phyloP scores from a whole-genome alignment of 805 yeast species.

The Hanseniaspora thailandica region DNA sequence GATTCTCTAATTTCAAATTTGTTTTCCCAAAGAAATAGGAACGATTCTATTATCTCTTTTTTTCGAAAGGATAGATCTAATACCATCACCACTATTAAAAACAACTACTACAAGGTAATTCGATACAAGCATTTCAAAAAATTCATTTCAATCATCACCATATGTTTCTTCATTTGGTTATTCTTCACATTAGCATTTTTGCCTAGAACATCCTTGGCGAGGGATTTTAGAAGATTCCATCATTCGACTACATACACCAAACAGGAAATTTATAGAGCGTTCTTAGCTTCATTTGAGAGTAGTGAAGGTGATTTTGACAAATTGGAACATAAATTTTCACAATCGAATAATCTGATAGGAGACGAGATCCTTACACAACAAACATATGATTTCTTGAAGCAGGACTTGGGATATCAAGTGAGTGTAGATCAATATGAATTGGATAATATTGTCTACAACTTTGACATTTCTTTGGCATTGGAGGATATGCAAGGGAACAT shows the following conservation, averaged over 20 bases:
- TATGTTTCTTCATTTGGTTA: constrained; percentile 26
- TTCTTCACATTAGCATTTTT: constrained; percentile 59
- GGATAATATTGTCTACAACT: constrained; percentile 40
- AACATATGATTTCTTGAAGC: constrained; percentile 39
- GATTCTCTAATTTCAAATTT: neutral
- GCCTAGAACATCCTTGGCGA: constrained; percentile 70
- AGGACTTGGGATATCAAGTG: constrained; percentile 40
- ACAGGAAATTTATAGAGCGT: constrained; percentile 57
- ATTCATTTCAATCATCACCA: constrained; percentile 21
- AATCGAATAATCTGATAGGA: constrained; percentile 31
- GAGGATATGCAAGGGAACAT: neutral
- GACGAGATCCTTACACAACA: constrained; percentile 37
- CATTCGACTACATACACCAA: constrained; percentile 46
- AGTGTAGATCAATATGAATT: constrained; percentile 45
- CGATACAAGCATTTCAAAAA: constrained; percentile 26
- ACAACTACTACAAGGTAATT: constrained; percentile 24
- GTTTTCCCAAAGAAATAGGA: neutral
- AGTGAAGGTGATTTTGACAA: constrained; percentile 24
- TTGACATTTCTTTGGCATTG: constrained; percentile 33
- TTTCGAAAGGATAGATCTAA: constrained; percentile 23
- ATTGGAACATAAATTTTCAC: constrained; percentile 23
- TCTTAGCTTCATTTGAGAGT: constrained; percentile 33
- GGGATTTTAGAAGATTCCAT: constrained; percentile 71
- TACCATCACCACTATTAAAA: constrained; percentile 25
- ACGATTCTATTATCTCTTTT: constrained; percentile 17